Evolutionary conservation across 2,329 filamentous ascomycete genomes (phyloP), one percentile per base, ranked within the genome.

Genomic region (Fusarium sp.): DNA sequence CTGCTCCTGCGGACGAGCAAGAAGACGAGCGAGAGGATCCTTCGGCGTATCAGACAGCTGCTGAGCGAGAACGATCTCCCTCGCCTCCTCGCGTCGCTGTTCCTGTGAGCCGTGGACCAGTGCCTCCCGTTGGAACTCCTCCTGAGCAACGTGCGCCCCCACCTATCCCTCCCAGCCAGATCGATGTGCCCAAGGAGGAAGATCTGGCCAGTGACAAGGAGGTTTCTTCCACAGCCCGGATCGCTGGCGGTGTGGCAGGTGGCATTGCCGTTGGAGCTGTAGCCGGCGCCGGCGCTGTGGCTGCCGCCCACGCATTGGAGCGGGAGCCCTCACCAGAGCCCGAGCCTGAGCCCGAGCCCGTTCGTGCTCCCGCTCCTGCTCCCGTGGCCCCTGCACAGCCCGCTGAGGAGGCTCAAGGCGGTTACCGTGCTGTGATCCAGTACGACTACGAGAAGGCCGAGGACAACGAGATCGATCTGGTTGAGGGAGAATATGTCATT

Each of bases 391-490:
- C 65, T 41, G 69, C 68, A 35, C 68, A 69, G 24, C 65, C 68
- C 52, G 52, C 41, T 20, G 68, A 77, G 22, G 69, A 81, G n/a
- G 77, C 77, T n/a, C 75, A 84, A 29, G 88, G 88, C 39, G 93
- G 93, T 63, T 90, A 92, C 81, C 91, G 91, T 57, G 97, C 97
- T 2, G 80, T 97, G 67, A 90, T 97, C 39, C 92, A 97, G 79
- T 99, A 97, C 82, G 97, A 99, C 81, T 99, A 99, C 81, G 96
- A 98, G 79, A 98, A 97, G 85, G 95, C 95, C 1, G 97, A 99
- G 83, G 95, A 98, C 76, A 99, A 99, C 80, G 97, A 99, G 84
- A 90, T 99, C 67, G 95, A 98, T 75, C 89, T 99, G 20, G 88
- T 90, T 29, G 97, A 99, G 84, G 95, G 95, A 72, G 94, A 98